These are phyloP conservation scores for Pythium chondricola DNA, from an alignment of 352 stramenopile genomes.

Conservation along the genomic window DNA sequence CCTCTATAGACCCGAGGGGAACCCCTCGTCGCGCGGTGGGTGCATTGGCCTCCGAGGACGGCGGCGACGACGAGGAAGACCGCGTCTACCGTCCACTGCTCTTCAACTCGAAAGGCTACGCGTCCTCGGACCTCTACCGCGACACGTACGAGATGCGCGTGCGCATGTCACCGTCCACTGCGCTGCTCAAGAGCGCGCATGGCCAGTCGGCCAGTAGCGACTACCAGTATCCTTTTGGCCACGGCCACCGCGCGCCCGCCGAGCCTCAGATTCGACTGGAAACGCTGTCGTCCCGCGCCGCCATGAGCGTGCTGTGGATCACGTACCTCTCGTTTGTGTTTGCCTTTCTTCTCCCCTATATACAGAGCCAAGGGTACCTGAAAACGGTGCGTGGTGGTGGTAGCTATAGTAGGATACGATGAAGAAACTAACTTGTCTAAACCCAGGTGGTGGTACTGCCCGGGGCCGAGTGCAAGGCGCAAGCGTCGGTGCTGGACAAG, in stretches of 20 bases:
- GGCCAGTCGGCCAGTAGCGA: neutral
- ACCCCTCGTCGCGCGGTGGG: slow-evolving; percentile 11
- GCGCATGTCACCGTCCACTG: slow-evolving; percentile 36
- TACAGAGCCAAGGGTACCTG: slow-evolving; percentile 71
- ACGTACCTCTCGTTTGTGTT: slow-evolving; percentile 75
- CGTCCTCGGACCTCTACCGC: slow-evolving; percentile 72
- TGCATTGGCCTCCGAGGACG: slow-evolving; percentile 9
- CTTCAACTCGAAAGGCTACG: slow-evolving; percentile 75
- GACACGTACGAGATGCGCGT: slow-evolving; percentile 77
- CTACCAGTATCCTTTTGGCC: neutral
- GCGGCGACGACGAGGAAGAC: slow-evolving; percentile 26
- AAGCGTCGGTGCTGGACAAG: neutral
- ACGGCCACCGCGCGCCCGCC: slow-evolving; percentile 6
- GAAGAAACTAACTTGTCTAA: too few relatives aligned
- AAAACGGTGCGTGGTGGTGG: slow-evolving; percentile 47
- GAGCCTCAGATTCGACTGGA: slow-evolving; percentile 71
- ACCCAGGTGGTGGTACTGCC: slow-evolving; percentile 52
- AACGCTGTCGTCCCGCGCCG: slow-evolving; percentile 69
- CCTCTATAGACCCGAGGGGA: slow-evolving; percentile 11
- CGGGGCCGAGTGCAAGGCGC: slow-evolving; percentile 36
- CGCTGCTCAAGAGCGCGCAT: slow-evolving; percentile 17
- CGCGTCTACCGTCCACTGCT: slow-evolving; percentile 73
- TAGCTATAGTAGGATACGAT: too few relatives aligned
- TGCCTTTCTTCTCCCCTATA: slow-evolving; percentile 60
- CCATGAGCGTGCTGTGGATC: slow-evolving; percentile 62